Conservation (phyloP, 345 rosid species). For the Trapa incisa region DNA sequence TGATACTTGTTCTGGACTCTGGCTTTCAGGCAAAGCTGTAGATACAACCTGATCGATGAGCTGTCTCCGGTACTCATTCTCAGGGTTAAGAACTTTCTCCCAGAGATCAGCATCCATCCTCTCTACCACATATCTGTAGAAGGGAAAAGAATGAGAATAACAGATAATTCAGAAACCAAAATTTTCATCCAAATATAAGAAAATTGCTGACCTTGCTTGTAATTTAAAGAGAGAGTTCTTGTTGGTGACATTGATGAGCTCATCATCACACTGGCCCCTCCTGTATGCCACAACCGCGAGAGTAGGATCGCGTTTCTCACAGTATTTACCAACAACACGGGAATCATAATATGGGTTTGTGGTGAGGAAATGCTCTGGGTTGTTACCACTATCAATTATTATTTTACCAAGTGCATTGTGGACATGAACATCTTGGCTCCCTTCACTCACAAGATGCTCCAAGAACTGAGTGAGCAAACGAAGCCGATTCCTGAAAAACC, state of each 20-base stretch:
- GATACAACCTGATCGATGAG: conserved; percentile 97
- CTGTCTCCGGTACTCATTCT: conserved; percentile 77
- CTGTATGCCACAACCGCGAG: conserved; percentile 95
- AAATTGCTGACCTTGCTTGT: conserved; percentile 76
- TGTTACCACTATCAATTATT: conserved; percentile 95
- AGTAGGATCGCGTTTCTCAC: conserved; percentile 99
- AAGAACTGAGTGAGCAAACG: conserved; percentile 98
- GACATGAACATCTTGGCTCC: conserved; percentile 98
- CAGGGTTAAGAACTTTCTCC: conserved; percentile 91
- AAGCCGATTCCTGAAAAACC: conserved; percentile 74
- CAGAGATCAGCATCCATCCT: conserved; percentile 96
- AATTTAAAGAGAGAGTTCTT: conserved; percentile 89
- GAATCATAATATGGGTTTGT: conserved; percentile 97
- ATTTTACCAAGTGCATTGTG: conserved; percentile 99
- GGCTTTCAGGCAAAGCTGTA: conserved; percentile 66
- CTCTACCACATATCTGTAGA: conserved; percentile 86
- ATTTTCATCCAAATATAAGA: conserved; percentile 1
- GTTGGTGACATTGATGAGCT: conserved; percentile 93
- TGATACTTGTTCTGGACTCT: conserved; percentile 45
- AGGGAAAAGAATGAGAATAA: conserved; percentile 5
- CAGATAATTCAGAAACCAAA: conserved; percentile 12
- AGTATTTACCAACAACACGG: conserved; percentile 92
- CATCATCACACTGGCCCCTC: conserved; percentile 96
- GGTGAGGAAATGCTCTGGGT: conserved; percentile 96
- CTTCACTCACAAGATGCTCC: conserved; percentile 99